Base-by-base conservation (phyloP, 805 yeast genomes). In the Yarrowia sp. region DNA sequence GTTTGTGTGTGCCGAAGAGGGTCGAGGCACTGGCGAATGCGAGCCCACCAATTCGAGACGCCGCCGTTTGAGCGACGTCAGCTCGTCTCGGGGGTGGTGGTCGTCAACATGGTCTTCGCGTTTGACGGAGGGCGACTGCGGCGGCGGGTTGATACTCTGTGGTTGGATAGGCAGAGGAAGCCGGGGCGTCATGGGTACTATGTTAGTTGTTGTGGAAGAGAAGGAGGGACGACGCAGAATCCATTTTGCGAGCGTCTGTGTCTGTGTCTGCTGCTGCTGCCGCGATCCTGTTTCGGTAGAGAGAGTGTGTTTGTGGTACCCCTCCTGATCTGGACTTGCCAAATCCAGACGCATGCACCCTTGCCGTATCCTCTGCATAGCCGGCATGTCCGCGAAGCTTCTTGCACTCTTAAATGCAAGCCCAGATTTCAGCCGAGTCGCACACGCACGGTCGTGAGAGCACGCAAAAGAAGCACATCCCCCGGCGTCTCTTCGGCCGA, bases 121-220 rank as follows among this genome's bases (percentile, higher is more conserved):
- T 18, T 48, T 48, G 41, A 35, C 55, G 13, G 11, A 39, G 32
- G 57, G 57, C 57, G 57, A 50, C 57, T 48, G 53, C 55, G 42
- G 55, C 42, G 57, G 57, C 57, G 43, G 42, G 57, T 36, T 36
- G 57, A 36, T 17, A 50, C 57, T 50, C 57, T 50, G 57, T 35
- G 42, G 33, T 8, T 36, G 57, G 43, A 50, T 50, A 36, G 57
- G 57, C 57, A 50, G 57, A 50, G 57, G 57, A 22, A 50, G 57
- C 57, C 57, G 57, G 57, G 57, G 57, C 57, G 57, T 50, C 57
- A 50, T 50, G 57, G 57, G 57, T 50, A 50, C 57, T 50, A n/a
- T 32, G 57, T 50, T 50, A 35, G 55, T 35, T 28, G 5, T 4
- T 28, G 35, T n/a, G n/a, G n/a, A 14, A 15, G 15, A 28, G 32